Evolutionary conservation across 139 green algal genomes (phyloP).

Genomic region (Coelastrella sp.): DNA sequence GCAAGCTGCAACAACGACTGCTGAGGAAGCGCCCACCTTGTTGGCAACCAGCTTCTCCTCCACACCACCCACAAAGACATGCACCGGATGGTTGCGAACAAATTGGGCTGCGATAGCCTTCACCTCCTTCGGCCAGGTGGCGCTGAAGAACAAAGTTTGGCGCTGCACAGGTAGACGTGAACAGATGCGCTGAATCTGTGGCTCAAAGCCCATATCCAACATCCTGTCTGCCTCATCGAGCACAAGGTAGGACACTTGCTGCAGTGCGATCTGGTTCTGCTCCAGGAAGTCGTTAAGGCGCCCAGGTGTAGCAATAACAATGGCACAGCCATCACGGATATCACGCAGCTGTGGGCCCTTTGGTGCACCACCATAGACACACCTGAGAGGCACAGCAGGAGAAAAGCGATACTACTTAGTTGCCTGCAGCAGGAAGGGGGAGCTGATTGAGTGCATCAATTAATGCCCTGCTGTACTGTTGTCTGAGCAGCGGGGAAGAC

Average conservation of each 20-base stretch:
- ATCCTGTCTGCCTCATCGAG: conserved; percentile 99
- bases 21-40: conserved; percentile 57
- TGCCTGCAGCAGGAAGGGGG: too few species aligned
- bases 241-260: conserved; percentile 90
- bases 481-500: too few species aligned
- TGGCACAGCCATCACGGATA: conserved; percentile 78
- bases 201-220: conserved; percentile 98
- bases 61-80: conserved; percentile 93
- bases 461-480: too few species aligned
- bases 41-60: conserved; percentile 92
- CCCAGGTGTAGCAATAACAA: conserved; percentile 93
- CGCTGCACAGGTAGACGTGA: conserved; percentile 72
- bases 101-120: conserved; percentile 82
- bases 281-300: conserved; percentile 95
- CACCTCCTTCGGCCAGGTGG: conserved; percentile 91
- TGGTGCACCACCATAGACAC: conserved; percentile 90
- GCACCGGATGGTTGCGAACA: conserved; percentile 81
- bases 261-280: conserved; percentile 61
- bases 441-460: too few species aligned
- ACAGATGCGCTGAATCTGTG: conserved; percentile 92
- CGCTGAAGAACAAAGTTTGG: conserved; percentile 94
- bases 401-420: neutral
- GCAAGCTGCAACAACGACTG: too few species aligned
- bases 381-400: conserved; percentile 52
- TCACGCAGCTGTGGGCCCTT: conserved; percentile 90